Evolutionary conservation across 768 basidiomycete genomes (phyloP).

Genomic region (Boletus sensibilis): DNA sequence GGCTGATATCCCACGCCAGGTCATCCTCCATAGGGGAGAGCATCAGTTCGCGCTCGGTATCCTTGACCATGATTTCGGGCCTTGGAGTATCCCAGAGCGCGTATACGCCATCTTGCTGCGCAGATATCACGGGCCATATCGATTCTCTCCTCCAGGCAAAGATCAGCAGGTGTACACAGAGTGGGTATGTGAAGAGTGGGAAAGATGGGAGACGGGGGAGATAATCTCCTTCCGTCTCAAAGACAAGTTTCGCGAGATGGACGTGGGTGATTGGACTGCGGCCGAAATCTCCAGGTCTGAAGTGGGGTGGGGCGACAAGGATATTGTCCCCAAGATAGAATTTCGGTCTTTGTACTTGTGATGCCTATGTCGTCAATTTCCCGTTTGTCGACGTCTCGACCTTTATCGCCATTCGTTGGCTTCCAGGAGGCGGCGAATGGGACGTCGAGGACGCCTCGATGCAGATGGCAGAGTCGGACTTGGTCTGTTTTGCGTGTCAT

Average conservation of each 20-base stretch:
- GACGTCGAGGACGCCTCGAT: too few relatives aligned
- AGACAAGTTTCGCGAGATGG: background rate
- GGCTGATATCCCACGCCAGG: background rate
- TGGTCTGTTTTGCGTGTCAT: too few relatives aligned
- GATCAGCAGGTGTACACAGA: too few relatives aligned
- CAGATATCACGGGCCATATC: background rate
- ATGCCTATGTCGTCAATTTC: too few relatives aligned
- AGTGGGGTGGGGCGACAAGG: background rate
- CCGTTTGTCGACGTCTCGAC: too few relatives aligned
- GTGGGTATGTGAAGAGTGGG: background rate
- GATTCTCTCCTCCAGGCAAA: background rate
- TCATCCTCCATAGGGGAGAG: background rate
- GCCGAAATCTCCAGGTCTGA: background rate
- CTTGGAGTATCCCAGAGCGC: background rate
- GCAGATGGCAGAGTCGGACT: too few relatives aligned
- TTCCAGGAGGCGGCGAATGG: too few relatives aligned
- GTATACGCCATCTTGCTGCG: background rate
- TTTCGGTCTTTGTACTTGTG: too few relatives aligned
- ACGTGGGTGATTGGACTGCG: background rate
- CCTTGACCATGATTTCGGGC: background rate
- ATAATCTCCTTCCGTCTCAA: background rate
- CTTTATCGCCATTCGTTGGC: too few relatives aligned
- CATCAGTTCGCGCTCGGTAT: background rate
- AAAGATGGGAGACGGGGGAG: background rate
- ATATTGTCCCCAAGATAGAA: too few relatives aligned